Base-by-base conservation (phyloP, 1,284 basidiomycete genomes). In the Agroathelia rolfsii region DNA sequence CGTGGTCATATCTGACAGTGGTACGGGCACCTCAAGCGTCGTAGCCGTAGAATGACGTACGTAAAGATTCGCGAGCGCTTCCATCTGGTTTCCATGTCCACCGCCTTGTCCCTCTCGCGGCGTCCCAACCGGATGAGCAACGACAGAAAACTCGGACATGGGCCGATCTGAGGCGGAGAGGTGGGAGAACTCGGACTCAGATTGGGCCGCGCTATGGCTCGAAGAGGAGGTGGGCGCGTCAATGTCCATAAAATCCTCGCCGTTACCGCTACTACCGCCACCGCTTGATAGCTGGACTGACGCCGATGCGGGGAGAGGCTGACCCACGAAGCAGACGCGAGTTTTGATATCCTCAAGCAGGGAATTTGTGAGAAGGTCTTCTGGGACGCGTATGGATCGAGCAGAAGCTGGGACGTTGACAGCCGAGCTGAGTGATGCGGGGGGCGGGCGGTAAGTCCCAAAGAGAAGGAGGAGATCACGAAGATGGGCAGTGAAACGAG, bases 281-380 rank as follows among this genome's bases (percentile, higher is more conserved):
- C n/a, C n/a, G n/a, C n/a, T n/a, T n/a, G n/a, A n/a, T n/a, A n/a
- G n/a, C n/a, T n/a, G n/a, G n/a, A n/a, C n/a, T n/a, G n/a, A n/a
- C n/a, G n/a, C n/a, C 18, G 47, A 57, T 19, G 56, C 41, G 23
- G 68, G 64, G 24, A 82, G 58, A 2, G 63, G 53, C 5, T 68
- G 62, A 27, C 80, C 73, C 21, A 88, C 85, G 46, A 89, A 86
- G 51, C 80, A 86, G 44, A 73, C 78, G 0, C 85, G 71, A 2
- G 79, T 79, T 55, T 88, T 88, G 39, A 89, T 77, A 41, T 87
- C 79, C 52, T 90, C 86, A 19, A 89, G 54, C n/a, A 88, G 63
- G 3, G 62, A 56, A 37, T 83, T 76, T 3, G 77, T 78, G 22
- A 90, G 64, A 19, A 86, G 62, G 44, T 85, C 82, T 48, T 70